Percentiles rank a stretch among this genome's conserved stretches.
These are phyloP conservation scores for Sporisorium scitamineum DNA, from an alignment of 1,284 basidiomycete genomes.

Conservation along the genomic window DNA sequence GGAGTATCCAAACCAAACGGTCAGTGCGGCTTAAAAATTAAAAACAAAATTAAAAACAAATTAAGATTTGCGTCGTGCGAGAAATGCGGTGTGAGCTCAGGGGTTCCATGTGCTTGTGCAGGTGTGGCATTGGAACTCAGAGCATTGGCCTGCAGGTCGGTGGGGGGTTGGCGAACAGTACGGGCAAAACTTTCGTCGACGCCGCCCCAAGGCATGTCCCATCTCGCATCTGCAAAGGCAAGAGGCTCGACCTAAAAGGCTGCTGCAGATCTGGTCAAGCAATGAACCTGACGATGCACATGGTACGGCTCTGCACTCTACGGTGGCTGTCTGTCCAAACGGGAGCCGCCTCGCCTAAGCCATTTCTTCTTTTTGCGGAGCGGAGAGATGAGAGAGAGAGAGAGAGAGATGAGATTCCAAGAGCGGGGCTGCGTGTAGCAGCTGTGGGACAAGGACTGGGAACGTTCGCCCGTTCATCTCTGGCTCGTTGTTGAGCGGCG, in stretches of 20 bases:
- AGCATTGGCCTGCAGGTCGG: background rate
- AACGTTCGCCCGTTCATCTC: background rate
- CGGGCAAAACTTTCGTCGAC: background rate
- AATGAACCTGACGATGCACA: no score
- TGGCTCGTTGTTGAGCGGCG: slow-evolving; percentile 2
- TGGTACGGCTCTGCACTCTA: background rate
- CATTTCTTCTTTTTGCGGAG: slow-evolving; percentile 9
- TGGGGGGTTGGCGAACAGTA: background rate
- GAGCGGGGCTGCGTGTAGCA: no score
- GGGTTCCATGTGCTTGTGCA: background rate
- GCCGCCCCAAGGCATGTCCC: background rate
- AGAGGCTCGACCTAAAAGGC: no score
- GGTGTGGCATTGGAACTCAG: background rate
- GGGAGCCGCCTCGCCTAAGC: slow-evolving; percentile 9
- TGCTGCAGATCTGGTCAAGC: no score
- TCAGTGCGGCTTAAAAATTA: slow-evolving; percentile 15
- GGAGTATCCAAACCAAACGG: slow-evolving; percentile 11
- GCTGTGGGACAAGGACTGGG: no score
- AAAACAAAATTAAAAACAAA: slow-evolving; percentile 3
- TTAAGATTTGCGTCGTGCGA: slow-evolving; percentile 28
- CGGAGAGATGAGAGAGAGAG: background rate
- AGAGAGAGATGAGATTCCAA: background rate
- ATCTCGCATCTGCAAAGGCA: background rate
- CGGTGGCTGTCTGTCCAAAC: background rate
- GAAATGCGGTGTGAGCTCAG: background rate